A percentile compares a stretch with the other conserved stretches of the same genome.
Conservation (phyloP, 306 rosid species). For the Trifolium fragiferum region DNA sequence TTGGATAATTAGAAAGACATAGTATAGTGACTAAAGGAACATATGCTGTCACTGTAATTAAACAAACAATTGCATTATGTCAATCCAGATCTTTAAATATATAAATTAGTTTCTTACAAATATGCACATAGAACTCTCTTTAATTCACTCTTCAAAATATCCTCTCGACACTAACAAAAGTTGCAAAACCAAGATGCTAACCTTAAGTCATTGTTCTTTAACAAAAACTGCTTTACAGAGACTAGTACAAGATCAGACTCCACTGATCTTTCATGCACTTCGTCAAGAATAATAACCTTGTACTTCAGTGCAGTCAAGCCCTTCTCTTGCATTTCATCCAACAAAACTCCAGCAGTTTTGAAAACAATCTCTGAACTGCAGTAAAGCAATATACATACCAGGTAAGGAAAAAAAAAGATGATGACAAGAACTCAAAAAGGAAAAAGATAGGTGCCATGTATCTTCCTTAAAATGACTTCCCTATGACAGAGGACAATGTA, state of each 20-base stretch:
- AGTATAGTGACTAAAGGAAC: constrained; percentile 3
- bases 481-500: constrained; percentile 2
- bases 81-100: constrained; percentile 8
- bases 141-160: constrained; percentile 5
- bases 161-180: constrained; percentile 1
- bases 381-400: constrained; percentile 30
- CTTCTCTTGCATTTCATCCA: constrained; percentile 86
- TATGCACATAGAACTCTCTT: constrained; percentile 27
- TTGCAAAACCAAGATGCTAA: constrained; percentile 41
- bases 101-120: constrained; percentile 10
- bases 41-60: constrained; percentile 10
- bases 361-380: constrained; percentile 75
- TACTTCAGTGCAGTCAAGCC: constrained; percentile 74
- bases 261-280: constrained; percentile 94
- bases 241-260: constrained; percentile 95
- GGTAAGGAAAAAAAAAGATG: neutral
- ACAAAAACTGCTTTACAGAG: constrained; percentile 81
- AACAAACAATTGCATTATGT: constrained; percentile 21
- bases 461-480: constrained; percentile 19
- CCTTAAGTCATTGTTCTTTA: constrained; percentile 78
- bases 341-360: constrained; percentile 92
- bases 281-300: constrained; percentile 89
- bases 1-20: constrained; percentile 17
- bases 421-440: constrained; percentile 10
- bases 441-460: constrained; percentile 12